Conservation (phyloP, 495 filamentous ascomycete species). For the Pyronema domesticum region DNA sequence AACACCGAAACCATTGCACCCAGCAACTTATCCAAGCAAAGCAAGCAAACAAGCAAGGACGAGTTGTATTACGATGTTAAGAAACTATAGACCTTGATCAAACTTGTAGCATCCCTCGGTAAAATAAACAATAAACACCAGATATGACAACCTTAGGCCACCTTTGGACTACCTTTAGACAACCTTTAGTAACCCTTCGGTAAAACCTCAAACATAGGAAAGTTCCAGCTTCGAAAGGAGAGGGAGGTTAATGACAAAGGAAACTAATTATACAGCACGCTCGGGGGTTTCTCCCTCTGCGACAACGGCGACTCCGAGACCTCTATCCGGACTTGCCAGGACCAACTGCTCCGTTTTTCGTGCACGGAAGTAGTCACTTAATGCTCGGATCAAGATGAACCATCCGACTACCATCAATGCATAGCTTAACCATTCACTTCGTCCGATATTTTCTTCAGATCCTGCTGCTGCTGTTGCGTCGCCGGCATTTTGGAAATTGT, state of each 20-base stretch:
- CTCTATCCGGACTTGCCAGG: slow-evolving; percentile 81
- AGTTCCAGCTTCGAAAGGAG: too few species aligned
- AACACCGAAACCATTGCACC: too few species aligned
- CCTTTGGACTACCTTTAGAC: too few species aligned
- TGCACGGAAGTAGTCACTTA: slow-evolving; percentile 74
- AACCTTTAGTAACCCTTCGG: too few species aligned
- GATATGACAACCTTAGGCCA: too few species aligned
- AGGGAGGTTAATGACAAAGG: neutral
- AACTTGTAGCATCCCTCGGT: too few species aligned
- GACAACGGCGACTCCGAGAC: slow-evolving; percentile 69
- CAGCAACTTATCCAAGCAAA: too few species aligned
- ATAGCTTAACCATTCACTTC: slow-evolving; percentile 82
- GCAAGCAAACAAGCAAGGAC: too few species aligned
- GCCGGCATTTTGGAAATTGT: slow-evolving; percentile 60
- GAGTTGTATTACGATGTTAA: too few species aligned
- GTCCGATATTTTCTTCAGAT: slow-evolving; percentile 34
- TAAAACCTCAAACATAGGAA: too few species aligned
- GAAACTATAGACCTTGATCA: too few species aligned
- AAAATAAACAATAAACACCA: too few species aligned
- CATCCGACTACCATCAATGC: slow-evolving; percentile 91
- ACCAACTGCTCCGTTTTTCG: slow-evolving; percentile 83
- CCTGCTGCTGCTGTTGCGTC: slow-evolving; percentile 31
- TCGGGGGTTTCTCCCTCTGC: slow-evolving; percentile 73
- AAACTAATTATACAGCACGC: slow-evolving; percentile 46
- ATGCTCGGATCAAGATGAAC: slow-evolving; percentile 84